These are phyloP conservation scores for Podaxis rugospora DNA, from an alignment of 768 basidiomycete genomes.

Conservation along the genomic window DNA sequence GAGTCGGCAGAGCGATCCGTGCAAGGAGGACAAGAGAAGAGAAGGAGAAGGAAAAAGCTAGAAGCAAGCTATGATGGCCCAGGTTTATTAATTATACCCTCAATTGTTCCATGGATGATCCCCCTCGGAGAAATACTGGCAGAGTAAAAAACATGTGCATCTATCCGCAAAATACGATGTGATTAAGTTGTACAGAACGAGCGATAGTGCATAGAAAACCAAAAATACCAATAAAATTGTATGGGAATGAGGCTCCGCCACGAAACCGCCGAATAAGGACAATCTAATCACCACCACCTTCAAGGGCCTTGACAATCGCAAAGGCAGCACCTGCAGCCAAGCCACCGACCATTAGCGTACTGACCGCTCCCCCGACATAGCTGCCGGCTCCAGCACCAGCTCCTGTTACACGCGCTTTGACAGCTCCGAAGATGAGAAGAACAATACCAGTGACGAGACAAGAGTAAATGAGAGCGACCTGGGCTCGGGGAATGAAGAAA, in stretches of 20 bases:
- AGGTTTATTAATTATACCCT: not conserved
- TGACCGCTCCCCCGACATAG: conserved; percentile 84
- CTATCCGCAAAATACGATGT: not conserved
- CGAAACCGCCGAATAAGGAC: not conserved
- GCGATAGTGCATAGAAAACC: not conserved
- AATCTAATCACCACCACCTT: conserved; percentile 21
- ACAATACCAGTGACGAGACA: conserved; percentile 79
- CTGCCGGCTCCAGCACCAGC: conserved; percentile 59
- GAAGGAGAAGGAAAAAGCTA: conserved; percentile 2
- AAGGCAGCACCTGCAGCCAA: conserved; percentile 74
- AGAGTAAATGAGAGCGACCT: conserved; percentile 66
- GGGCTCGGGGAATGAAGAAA: conserved; percentile 78
- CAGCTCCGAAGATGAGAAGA: conserved; percentile 84
- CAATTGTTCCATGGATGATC: conserved; percentile 4
- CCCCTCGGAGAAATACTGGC: not conserved
- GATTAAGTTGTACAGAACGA: not conserved
- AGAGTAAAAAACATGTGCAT: not conserved
- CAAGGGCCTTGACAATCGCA: conserved; percentile 46
- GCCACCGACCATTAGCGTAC: conserved; percentile 87
- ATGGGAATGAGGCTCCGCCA: not conserved
- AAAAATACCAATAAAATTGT: not conserved
- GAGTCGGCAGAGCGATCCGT: conserved; percentile 69
- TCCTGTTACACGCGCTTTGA: conserved; percentile 89
- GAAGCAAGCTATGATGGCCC: conserved; percentile 9
- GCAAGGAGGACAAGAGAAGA: conserved; percentile 41